phyloP scores from a whole-genome alignment of 2,329 filamentous ascomycete genomes.

The Amylocarpus encephaloides region DNA sequence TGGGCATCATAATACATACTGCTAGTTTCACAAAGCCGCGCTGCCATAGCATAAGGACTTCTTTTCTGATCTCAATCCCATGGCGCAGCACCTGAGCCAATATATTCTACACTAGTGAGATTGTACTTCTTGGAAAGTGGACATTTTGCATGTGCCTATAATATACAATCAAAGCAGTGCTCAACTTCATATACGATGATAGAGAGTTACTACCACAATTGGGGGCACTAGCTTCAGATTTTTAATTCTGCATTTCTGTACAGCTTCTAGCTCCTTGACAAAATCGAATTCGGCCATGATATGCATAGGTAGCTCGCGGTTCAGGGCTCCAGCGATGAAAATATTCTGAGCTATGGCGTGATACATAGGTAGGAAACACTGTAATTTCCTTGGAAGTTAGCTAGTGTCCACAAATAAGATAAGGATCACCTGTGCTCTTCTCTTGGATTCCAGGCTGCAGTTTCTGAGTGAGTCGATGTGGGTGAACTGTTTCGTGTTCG shows the following conservation, averaged over 20 bases:
- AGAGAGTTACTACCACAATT: conserved; percentile 50
- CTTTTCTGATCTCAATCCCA: conserved; percentile 69
- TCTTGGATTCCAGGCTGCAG: conserved; percentile 55
- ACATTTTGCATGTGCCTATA: conserved; percentile 65
- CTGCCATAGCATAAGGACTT: conserved; percentile 63
- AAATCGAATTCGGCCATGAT: conserved; percentile 77
- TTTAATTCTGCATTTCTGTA: conserved; percentile 64
- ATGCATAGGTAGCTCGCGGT: conserved; percentile 60
- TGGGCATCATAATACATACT: conserved; percentile 1
- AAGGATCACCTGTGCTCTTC: conserved; percentile 64
- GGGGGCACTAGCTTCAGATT: conserved; percentile 65
- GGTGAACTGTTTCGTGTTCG: conserved; percentile 38
- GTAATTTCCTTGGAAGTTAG: conserved; percentile 16
- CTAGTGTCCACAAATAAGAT: conserved; percentile 33
- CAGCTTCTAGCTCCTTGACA: conserved; percentile 59
- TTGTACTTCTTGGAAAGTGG: conserved; percentile 74
- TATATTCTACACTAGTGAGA: conserved; percentile 66
- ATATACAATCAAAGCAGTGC: conserved; percentile 30
- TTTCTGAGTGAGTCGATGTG: conserved; percentile 48
- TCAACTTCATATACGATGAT: conserved; percentile 61
- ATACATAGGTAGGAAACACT: conserved; percentile 46
- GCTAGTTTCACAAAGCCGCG: conserved; percentile 61
- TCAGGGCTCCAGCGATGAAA: conserved; percentile 54
- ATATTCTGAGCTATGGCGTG: conserved; percentile 68
- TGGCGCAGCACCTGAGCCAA: conserved; percentile 82